Percentiles rank a stretch among this genome's conserved stretches.
Evolutionary conservation across 768 basidiomycete genomes (phyloP).

Genomic region (Leccinellum albellum): DNA sequence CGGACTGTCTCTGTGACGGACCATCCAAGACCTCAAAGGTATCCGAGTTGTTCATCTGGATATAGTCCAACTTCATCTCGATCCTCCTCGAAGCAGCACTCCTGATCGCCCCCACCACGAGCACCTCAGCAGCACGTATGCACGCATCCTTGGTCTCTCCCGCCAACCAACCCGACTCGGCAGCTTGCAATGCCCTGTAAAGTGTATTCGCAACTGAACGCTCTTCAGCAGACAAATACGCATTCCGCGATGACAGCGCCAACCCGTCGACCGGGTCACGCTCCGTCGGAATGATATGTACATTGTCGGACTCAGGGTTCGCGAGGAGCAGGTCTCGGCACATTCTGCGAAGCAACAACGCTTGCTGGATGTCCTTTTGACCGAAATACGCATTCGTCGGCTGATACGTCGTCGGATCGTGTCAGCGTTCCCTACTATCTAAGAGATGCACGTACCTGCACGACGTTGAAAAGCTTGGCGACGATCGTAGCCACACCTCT

Average conservation of each 20-base stretch:
- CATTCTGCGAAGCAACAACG: slow-evolving; percentile 76
- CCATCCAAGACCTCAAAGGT: slow-evolving; percentile 63
- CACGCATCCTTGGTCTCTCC: slow-evolving; percentile 50
- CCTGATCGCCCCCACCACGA: slow-evolving; percentile 34
- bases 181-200: slow-evolving; percentile 61
- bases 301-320: slow-evolving; percentile 63
- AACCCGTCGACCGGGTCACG: slow-evolving; percentile 64
- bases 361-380: slow-evolving; percentile 98
- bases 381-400: slow-evolving; percentile 94
- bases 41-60: slow-evolving; percentile 81
- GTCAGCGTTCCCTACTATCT: neutral
- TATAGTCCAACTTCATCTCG: slow-evolving; percentile 70
- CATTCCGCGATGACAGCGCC: slow-evolving; percentile 89
- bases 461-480: slow-evolving; percentile 89
- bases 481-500: slow-evolving; percentile 94
- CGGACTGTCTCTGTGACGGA: slow-evolving; percentile 24
- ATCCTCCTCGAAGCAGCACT: slow-evolving; percentile 39
- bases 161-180: slow-evolving; percentile 49
- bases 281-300: slow-evolving; percentile 87
- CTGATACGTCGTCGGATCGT: slow-evolving; percentile 27
- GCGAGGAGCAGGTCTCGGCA: slow-evolving; percentile 76
- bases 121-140: slow-evolving; percentile 39
- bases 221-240: slow-evolving; percentile 67
- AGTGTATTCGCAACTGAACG: slow-evolving; percentile 62
- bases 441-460: slow-evolving; percentile 54